These are phyloP conservation scores for Pseudocercospora fijiensis DNA, from an alignment of 2,329 filamentous ascomycete genomes.

Conservation along the genomic window DNA sequence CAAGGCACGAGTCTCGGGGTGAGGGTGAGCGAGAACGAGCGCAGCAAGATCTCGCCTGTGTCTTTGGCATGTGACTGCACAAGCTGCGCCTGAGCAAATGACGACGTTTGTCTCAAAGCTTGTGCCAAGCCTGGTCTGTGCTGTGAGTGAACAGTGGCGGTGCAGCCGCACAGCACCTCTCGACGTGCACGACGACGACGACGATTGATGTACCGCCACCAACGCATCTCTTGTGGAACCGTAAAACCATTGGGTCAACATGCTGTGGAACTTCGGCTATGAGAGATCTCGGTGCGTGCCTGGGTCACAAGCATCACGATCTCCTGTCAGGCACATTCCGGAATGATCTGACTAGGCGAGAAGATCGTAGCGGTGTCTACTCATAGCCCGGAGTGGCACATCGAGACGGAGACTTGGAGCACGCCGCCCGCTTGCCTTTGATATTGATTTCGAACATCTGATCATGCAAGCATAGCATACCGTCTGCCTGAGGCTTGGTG, in stretches of 20 bases:
- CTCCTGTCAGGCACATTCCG: conserved; percentile 5
- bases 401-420: background rate
- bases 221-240: background rate
- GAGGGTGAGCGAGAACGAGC: conserved; percentile 14
- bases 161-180: background rate
- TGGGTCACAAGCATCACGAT: background rate
- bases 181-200: background rate
- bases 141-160: conserved; percentile 8
- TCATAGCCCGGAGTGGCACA: background rate
- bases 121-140: background rate
- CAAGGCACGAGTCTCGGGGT: conserved; percentile 12
- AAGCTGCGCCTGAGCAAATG: conserved; percentile 14
- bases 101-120: background rate
- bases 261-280: background rate
- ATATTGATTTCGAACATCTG: background rate
- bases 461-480: conserved; percentile 17
- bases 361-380: background rate
- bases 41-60: conserved; percentile 6
- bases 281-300: background rate
- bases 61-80: conserved; percentile 21
- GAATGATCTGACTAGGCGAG: background rate
- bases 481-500: conserved; percentile 12
- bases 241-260: background rate
- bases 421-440: background rate
- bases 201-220: background rate